Conservation (phyloP, 768 basidiomycete species). For the Leccinum disarticulatum region DNA sequence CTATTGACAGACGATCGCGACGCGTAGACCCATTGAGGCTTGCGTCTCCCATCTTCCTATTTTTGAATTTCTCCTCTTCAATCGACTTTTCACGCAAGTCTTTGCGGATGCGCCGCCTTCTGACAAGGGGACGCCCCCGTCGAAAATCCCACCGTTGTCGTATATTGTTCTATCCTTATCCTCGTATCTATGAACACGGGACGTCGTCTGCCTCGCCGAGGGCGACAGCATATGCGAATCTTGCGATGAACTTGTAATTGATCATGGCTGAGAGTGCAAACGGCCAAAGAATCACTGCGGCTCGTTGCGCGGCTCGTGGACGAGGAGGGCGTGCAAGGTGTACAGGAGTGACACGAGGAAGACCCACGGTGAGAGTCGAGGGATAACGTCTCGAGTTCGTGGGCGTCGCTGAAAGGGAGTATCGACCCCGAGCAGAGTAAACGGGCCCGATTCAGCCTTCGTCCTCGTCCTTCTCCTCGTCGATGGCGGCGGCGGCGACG, state of each 20-base stretch:
- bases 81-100: constrained; percentile 48
- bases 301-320: constrained; percentile 62
- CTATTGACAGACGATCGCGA: constrained; percentile 1
- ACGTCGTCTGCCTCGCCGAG: constrained; percentile 58
- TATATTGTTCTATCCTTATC: constrained; percentile 55
- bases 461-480: too few species aligned
- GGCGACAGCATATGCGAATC: constrained; percentile 60
- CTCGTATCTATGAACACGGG: constrained; percentile 66
- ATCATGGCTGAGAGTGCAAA: constrained; percentile 50
- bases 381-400: constrained; percentile 1
- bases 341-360: constrained; percentile 34
- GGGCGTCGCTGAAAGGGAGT: neutral
- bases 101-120: constrained; percentile 40
- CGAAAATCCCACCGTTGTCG: constrained; percentile 37
- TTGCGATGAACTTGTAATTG: constrained; percentile 54
- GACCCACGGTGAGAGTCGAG: constrained; percentile 49
- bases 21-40: constrained; percentile 59
- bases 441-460: too few species aligned
- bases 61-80: constrained; percentile 58
- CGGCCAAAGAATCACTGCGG: constrained; percentile 57
- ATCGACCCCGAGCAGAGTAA: too few species aligned
- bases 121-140: constrained; percentile 21
- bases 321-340: constrained; percentile 52
- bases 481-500: too few species aligned
- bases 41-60: constrained; percentile 57